Evolutionary conservation across 345 rosid genomes (phyloP).

Genomic region (Raphanus raphanistrum): DNA sequence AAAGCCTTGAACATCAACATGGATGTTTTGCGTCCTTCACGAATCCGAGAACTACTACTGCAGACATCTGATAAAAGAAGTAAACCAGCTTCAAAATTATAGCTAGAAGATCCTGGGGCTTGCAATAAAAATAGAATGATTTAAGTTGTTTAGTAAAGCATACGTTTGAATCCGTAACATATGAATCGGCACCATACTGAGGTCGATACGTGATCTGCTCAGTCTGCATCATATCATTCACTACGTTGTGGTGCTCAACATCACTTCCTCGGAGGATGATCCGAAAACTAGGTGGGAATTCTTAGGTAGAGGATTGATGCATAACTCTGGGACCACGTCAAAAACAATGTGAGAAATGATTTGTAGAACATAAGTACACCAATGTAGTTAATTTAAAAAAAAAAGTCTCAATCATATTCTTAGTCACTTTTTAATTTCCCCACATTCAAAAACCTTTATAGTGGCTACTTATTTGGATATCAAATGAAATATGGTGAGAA

Average conservation of each 20-base stretch:
- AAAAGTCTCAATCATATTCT: background rate
- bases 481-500: slow-evolving; percentile 17
- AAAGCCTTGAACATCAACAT: slow-evolving; percentile 92
- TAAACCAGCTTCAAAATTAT: slow-evolving; percentile 27
- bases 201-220: slow-evolving; percentile 81
- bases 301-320: slow-evolving; percentile 91
- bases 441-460: background rate
- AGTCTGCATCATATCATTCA: slow-evolving; percentile 94
- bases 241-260: slow-evolving; percentile 91
- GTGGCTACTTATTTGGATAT: background rate
- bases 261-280: slow-evolving; percentile 88
- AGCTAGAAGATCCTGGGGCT: slow-evolving; percentile 3
- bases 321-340: slow-evolving; percentile 60
- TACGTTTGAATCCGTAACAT: slow-evolving; percentile 51
- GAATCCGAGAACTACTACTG: slow-evolving; percentile 78
- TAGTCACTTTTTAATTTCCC: background rate
- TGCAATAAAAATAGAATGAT: background rate
- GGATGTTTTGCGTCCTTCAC: slow-evolving; percentile 93
- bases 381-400: background rate
- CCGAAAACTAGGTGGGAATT: slow-evolving; percentile 80
- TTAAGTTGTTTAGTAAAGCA: slow-evolving; percentile 14
- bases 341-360: background rate
- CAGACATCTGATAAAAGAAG: slow-evolving; percentile 61
- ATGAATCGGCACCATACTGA: slow-evolving; percentile 56
- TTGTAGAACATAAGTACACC: background rate